phyloP scores from a whole-genome alignment of 2,329 filamentous ascomycete species.

The Talaromyces sp. region DNA sequence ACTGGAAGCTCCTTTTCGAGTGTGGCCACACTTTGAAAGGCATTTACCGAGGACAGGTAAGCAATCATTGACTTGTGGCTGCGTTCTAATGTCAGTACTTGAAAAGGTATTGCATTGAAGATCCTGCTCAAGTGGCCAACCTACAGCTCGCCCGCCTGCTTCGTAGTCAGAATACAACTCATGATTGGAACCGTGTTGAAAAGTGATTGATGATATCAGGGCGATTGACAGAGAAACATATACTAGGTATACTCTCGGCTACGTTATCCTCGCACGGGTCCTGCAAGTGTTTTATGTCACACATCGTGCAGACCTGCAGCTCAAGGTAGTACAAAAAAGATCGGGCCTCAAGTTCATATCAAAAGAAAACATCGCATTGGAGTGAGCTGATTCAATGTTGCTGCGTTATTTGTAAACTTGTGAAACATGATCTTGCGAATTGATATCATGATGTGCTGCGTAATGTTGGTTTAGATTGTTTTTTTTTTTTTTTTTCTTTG shows the following conservation, averaged over 20 bases:
- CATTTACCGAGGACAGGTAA: constrained; percentile 74
- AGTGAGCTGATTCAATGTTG: too few species aligned
- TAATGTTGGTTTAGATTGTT: too few species aligned
- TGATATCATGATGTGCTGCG: too few species aligned
- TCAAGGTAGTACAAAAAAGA: too few species aligned
- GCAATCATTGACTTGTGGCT: constrained; percentile 83
- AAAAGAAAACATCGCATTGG: too few species aligned
- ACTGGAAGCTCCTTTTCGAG: constrained; percentile 76
- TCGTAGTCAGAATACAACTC: not conserved
- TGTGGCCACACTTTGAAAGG: constrained; percentile 67
- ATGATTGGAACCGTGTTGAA: not conserved
- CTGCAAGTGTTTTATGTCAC: too few species aligned
- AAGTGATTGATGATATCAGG: not conserved
- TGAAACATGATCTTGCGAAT: too few species aligned
- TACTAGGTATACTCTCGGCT: too few species aligned
- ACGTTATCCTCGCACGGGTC: not conserved
- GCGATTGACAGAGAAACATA: not conserved
- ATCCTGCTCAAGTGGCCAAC: not conserved
- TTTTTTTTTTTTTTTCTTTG: too few species aligned
- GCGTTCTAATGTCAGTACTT: not conserved
- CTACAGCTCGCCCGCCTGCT: not conserved
- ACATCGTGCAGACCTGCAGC: too few species aligned
- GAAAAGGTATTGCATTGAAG: not conserved
- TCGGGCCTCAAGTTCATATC: too few species aligned
- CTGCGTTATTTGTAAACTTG: too few species aligned